Evolutionary conservation across 2,329 filamentous ascomycete genomes (phyloP).

Genomic region (Amesomyces nigricolor): DNA sequence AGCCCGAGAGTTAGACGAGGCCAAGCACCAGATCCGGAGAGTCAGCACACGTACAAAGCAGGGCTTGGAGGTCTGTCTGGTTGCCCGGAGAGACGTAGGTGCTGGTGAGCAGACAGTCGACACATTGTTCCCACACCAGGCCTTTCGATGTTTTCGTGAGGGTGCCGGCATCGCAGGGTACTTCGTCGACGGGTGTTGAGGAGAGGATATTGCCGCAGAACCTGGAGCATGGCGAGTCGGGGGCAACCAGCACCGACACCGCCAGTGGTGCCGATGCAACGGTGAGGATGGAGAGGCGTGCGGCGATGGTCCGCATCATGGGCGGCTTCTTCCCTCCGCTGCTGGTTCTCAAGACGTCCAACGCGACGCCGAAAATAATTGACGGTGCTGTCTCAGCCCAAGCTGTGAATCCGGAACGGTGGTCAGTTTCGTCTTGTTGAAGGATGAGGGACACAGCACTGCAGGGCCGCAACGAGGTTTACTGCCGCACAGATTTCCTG

Average conservation of each 20-base stretch:
- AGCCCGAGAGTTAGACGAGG: too few relatives aligned
- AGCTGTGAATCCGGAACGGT: neutral
- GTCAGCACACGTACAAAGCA: conserved; percentile 45
- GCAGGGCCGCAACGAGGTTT: conserved; percentile 20
- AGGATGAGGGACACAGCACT: conserved; percentile 17
- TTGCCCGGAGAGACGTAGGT: conserved; percentile 36
- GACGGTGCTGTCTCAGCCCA: neutral
- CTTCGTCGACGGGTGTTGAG: conserved; percentile 40
- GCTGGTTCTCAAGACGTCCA: neutral
- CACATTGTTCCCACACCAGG: conserved; percentile 46
- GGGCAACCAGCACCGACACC: conserved; percentile 38
- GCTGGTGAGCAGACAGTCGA: conserved; percentile 49
- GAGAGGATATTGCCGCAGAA: conserved; percentile 50
- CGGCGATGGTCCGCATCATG: conserved; percentile 18
- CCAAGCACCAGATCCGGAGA: too few relatives aligned
- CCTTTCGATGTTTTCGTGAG: conserved; percentile 38
- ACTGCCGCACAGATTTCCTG: conserved; percentile 17
- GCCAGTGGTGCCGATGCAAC: conserved; percentile 22
- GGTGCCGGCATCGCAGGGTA: conserved; percentile 42
- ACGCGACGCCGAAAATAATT: too few relatives aligned
- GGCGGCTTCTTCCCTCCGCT: neutral
- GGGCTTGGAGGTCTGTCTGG: conserved; percentile 48
- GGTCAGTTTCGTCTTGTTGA: neutral
- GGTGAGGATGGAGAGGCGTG: conserved; percentile 15
- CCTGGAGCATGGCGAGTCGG: conserved; percentile 44